Evolutionary conservation across 2,329 filamentous ascomycete species (phyloP).

Genomic region (Ophiocordyceps camponoti-floridani): DNA sequence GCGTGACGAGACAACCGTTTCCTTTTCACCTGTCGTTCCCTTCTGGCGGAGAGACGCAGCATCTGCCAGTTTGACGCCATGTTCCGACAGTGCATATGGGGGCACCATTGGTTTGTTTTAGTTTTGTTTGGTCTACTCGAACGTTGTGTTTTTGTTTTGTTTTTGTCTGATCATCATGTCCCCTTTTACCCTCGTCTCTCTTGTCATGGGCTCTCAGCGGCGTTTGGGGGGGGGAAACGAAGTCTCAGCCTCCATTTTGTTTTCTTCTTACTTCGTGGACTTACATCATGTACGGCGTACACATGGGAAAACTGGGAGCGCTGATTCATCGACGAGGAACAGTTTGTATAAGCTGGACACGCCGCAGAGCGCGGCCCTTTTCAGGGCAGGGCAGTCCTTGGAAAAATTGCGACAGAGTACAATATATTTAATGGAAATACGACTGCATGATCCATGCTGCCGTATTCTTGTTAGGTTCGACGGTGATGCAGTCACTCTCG

Average conservation of each 20-base stretch:
- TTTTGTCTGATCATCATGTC: not conserved
- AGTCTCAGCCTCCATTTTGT: not conserved
- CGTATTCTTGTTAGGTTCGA: not conserved
- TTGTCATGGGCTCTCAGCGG: not conserved
- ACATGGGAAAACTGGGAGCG: not conserved
- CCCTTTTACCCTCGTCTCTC: not conserved
- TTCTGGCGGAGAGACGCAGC: no score
- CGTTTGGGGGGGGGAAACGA: not conserved
- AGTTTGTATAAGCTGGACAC: not conserved
- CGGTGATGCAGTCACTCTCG: no score
- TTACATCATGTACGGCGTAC: not conserved
- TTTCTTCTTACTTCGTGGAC: not conserved
- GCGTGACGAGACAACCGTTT: slow-evolving; percentile 7
- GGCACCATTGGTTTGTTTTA: not conserved
- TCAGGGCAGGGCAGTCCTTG: not conserved
- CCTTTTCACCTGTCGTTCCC: no score
- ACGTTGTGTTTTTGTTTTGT: not conserved
- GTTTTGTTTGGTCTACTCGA: not conserved
- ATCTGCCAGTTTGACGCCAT: not conserved
- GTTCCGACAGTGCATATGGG: not conserved
- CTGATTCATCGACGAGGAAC: not conserved
- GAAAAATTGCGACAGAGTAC: not conserved
- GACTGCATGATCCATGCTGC: not conserved
- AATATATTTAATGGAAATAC: not conserved
- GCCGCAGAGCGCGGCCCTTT: not conserved